Evolutionary conservation across 2,329 filamentous ascomycete species (phyloP).

Genomic region (Mollisiaceae sp.): DNA sequence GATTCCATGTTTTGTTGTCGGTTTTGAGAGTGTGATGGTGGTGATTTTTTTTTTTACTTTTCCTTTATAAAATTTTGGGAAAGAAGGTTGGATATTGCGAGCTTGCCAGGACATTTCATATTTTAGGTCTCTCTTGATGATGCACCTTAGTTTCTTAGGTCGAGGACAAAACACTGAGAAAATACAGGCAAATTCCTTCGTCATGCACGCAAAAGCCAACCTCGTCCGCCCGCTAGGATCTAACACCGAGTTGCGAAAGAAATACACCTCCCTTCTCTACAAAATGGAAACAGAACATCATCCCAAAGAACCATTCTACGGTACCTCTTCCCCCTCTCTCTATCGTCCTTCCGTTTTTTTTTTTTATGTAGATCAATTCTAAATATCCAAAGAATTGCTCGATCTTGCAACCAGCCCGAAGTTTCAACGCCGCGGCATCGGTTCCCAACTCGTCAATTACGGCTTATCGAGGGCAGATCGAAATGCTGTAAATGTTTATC

Average conservation of each 20-base stretch:
- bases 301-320: constrained; percentile 9
- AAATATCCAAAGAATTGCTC: not conserved
- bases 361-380: not conserved
- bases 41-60: too few relatives aligned
- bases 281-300: constrained; percentile 14
- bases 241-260: not conserved
- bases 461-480: constrained; percentile 9
- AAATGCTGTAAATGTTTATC: constrained; percentile 9
- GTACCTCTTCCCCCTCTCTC: constrained; percentile 1
- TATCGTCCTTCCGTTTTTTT: not conserved
- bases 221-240: constrained; percentile 9
- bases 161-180: not conserved
- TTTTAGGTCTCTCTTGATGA: too few relatives aligned
- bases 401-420: not conserved
- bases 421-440: constrained; percentile 13
- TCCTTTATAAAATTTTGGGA: too few relatives aligned
- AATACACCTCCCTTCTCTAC: not conserved
- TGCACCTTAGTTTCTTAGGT: too few relatives aligned
- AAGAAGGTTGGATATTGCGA: too few relatives aligned
- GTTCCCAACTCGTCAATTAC: constrained; percentile 5
- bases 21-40: not conserved
- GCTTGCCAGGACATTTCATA: too few relatives aligned
- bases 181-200: not conserved
- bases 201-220: not conserved
- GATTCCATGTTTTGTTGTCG: too few relatives aligned